Evolutionary conservation across 2,329 filamentous ascomycete genomes (phyloP), one percentile per base, ranked within the genome.

Genomic region (Fusarium piperis): DNA sequence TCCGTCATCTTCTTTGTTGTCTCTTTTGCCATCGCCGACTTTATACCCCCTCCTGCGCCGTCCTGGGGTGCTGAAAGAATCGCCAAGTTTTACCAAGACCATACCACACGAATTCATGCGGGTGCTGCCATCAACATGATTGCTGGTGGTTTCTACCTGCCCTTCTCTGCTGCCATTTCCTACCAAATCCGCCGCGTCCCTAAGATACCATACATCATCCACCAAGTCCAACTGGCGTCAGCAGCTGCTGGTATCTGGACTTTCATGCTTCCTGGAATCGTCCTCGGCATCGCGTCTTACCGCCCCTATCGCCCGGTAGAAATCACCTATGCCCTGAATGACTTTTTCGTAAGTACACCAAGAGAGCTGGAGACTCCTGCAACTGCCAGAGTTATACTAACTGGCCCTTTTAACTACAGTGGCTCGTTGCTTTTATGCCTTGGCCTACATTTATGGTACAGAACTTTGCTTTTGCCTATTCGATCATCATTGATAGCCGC

Each of bases 381-480:
- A 38, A 38, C n/a, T 15, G 35, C 35, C 35, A 15, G n/a, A 23
- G 20, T n/a, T 35, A 44, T 33, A 26, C 35, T 23, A 28, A 10
- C 35, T 38, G 38, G 12, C 41, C 26, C 35, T 26, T 39, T 30
- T 15, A 52, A 52, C 30, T 11, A 16, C 33, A 61, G 58, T 69
- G 59, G 66, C 36, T 71, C 6, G 61, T 62, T 36, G 44, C 52
- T 10, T 56, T 64, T 6, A 53, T 70, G 59, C 41, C 67, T 32
- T 72, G 67, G 69, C 69, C 69, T 12, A 56, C 53, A 1, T 67
- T 67, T 18, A 64, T 63, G 61, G 67, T 62, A 1, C 69, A 72
- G 38, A 60, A 59, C 59, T 61, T 69, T 39, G 64, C 66, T 16
- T 62, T 70, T 33, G 69, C 58, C 7, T 72, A 67, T 30, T 66